These are phyloP conservation scores for Hibiscus mutabilis DNA, from an alignment of 345 rosid species.

Conservation along the genomic window DNA sequence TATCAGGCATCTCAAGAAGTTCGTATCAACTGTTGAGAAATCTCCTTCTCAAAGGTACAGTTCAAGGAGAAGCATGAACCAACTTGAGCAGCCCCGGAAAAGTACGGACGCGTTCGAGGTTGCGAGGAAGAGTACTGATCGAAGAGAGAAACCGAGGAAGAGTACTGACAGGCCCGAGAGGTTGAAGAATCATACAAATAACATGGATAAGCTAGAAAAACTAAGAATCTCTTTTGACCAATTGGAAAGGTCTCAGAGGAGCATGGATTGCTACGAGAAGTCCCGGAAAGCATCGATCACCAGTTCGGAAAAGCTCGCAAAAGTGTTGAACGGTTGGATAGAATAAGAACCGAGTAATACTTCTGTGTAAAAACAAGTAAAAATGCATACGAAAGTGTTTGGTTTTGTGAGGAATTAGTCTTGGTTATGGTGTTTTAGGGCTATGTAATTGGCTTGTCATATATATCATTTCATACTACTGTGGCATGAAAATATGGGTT, in stretches of 20 bases:
- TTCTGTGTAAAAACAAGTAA: background rate
- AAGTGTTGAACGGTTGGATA: background rate
- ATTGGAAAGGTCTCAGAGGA: slow-evolving; percentile 72
- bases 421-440: no score
- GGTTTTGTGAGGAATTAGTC: background rate
- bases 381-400: background rate
- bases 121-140: background rate
- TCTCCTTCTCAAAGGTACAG: background rate
- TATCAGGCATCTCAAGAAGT: background rate
- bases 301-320: background rate
- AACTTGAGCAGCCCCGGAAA: background rate
- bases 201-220: slow-evolving; percentile 34
- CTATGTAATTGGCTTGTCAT: no score
- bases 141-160: background rate
- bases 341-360: background rate
- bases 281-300: slow-evolving; percentile 57
- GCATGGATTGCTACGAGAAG: slow-evolving; percentile 87
- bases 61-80: background rate
- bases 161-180: background rate
- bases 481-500: no score
- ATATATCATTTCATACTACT: no score
- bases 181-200: background rate
- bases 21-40: background rate
- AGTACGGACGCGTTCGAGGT: background rate
- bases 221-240: slow-evolving; percentile 50